Base-by-base conservation (phyloP, 1,284 basidiomycete genomes). In the Cystobasidium sp. region DNA sequence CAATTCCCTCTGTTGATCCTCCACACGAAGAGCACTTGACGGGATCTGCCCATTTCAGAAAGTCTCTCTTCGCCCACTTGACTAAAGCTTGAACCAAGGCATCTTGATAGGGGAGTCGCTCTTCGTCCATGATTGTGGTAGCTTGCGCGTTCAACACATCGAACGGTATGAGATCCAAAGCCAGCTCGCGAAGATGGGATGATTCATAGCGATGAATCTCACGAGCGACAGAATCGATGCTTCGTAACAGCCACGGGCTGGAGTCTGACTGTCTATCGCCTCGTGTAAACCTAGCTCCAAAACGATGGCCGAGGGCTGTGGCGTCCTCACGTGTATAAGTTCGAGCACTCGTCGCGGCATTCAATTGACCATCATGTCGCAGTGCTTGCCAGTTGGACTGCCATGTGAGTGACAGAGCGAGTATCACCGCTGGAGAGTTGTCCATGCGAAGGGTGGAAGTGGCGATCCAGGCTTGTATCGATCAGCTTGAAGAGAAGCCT, bases 41-140 rank as follows among this genome's bases (percentile, higher is more conserved):
- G 1, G 84, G 85, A 76, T 86, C 85, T 12, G 82, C 80, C 85
- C 85, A 86, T 56, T 78, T 79, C 79, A 85, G 84, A 76, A 81
- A 85, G 49, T 77, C 75, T 16, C 78, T 64, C 76, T 85, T 85
- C 80, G 85, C 85, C 85, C 85, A 86, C 56, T 79, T 74, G 14
- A 84, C 83, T 8, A 85, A 78, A 2, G 80, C 80, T 39, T 83
- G 79, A 0, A 83, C 84, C 14, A 81, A 74, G 6, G 78, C 78
- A 70, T 82, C 81, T 71, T 82, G 80, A 47, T 77, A 77, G 18
- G 49, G 51, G 20, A 73, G 52, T 14, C 10, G 4, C 18, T n/a
- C 20, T 14, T 43, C 51, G 14, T 58, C 39, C 24, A 43, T 31
- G 37, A 66, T 41, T 22, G n/a, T 31, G 1, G 41, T 20, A 46